Base-by-base conservation (phyloP, 2,329 filamentous ascomycete genomes). In the Ceratocystis colombiana region DNA sequence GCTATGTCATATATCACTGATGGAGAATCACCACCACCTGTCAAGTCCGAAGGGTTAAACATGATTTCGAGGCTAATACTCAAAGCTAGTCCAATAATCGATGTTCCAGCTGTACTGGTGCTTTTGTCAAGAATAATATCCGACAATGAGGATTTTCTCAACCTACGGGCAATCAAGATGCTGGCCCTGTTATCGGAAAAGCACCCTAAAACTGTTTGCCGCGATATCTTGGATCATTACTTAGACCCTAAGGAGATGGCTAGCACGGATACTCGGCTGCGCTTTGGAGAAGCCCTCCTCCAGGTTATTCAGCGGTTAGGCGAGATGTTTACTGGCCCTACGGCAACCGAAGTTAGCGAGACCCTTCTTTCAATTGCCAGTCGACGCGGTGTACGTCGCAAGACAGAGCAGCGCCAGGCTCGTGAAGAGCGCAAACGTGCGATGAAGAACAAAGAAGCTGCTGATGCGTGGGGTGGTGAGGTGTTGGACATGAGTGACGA, bases 91-190 rank as follows among this genome's bases (percentile, higher is more conserved):
- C 74, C 84, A 0, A 77, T 86, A 8, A 73, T 90, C 17, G 87
- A 90, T 71, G 80, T 90, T n/a, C 83, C 84, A 0, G 81, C 84
- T 1, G 78, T 84, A 2, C 77, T 87, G 0, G 81, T 87, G 5
- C 77, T 89, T 1, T 77, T 90, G 64, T 84, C 84, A 0, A 83
- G 81, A 8, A 77, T 89, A 0, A 76, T 90, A 1, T 79, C 81
- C 68, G 86, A 88, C 62, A 77, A 80, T 5, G 88, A 90, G 66
- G 86, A 88, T 66, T 91, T 87, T 71, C 85, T 90, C 68, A 87
- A 88, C 70, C 77, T 87, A 2, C 80, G 84, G n/a, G 82, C 84
- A 17, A 83, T 90, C 68, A 84, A 84, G 68, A 79, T 86, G 1
- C 83, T 89, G 67, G 81, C 82, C 0, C 80, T 84, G 28, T 74